Evolutionary conservation across 2,329 filamentous ascomycete genomes (phyloP).

Genomic region (Xenoacremonium recifei): DNA sequence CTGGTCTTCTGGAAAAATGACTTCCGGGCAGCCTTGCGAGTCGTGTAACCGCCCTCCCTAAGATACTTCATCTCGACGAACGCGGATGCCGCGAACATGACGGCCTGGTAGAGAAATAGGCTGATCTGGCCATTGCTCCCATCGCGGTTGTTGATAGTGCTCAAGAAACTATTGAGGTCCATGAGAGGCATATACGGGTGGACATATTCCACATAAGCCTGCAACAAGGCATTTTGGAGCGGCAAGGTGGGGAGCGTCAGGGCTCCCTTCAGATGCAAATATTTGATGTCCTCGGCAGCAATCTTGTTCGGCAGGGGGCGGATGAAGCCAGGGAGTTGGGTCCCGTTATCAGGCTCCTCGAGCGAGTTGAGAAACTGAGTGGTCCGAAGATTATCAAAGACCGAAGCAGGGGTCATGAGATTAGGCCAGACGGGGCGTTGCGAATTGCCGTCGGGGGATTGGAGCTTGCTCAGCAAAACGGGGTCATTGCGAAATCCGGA

Average conservation of each 20-base stretch:
- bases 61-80: conserved; percentile 82
- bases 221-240: conserved; percentile 78
- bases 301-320: conserved; percentile 77
- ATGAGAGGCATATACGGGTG: conserved; percentile 92
- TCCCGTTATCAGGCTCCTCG: conserved; percentile 42
- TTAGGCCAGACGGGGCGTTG: conserved; percentile 30
- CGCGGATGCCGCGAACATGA: conserved; percentile 90
- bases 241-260: conserved; percentile 68
- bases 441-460: conserved; percentile 21
- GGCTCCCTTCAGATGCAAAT: conserved; percentile 81
- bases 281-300: conserved; percentile 77
- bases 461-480: conserved; percentile 28
- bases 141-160: conserved; percentile 63
- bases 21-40: conserved; percentile 78
- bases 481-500: conserved; percentile 35
- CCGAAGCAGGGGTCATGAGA: conserved; percentile 31
- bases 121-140: conserved; percentile 72
- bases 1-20: conserved; percentile 87
- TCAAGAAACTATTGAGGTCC: conserved; percentile 62
- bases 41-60: conserved; percentile 72
- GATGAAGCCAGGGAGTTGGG: conserved; percentile 66
- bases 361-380: conserved; percentile 46
- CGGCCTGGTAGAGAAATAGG: conserved; percentile 84
- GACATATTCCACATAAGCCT: conserved; percentile 83
- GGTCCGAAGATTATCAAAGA: conserved; percentile 39